phyloP scores from a whole-genome alignment of 441 rosid species.

The Syzygium malaccense region DNA sequence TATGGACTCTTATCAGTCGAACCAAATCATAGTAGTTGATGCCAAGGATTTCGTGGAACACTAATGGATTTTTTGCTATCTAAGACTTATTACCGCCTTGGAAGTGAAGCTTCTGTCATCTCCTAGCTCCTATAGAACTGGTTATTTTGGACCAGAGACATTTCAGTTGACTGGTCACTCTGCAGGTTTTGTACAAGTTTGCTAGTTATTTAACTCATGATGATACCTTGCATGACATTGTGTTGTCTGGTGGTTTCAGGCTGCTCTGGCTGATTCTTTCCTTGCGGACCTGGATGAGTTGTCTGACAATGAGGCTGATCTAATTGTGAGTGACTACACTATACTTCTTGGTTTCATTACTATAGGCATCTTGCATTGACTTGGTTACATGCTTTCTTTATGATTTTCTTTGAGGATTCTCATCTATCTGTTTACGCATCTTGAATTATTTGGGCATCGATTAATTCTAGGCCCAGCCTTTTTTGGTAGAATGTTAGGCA shows the following conservation, averaged over 20 bases:
- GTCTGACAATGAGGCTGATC: conserved; percentile 83
- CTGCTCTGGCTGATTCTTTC: conserved; percentile 84
- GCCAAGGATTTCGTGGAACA: not conserved
- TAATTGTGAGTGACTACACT: conserved; percentile 28
- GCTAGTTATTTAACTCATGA: not conserved
- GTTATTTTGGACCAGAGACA: not conserved
- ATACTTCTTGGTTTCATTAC: not conserved
- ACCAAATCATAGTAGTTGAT: not conserved
- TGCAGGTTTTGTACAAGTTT: not conserved
- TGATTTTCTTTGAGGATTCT: not conserved
- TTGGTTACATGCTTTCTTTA: not conserved
- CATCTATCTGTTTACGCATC: not conserved
- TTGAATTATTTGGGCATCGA: not conserved
- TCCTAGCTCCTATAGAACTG: not conserved
- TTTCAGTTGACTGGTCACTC: not conserved
- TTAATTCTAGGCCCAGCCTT: not conserved
- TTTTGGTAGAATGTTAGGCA: not conserved
- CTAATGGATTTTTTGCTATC: not conserved
- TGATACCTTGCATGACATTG: not conserved
- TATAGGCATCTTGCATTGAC: not conserved
- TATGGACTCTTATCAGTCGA: not conserved
- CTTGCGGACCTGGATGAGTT: conserved; percentile 87
- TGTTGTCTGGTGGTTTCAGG: conserved; percentile 25
- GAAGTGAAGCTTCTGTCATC: not conserved
- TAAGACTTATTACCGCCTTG: not conserved